Evolutionary conservation across 768 basidiomycete species (phyloP), one percentile per base, ranked within the genome.

Genomic region (Lentinula lateritia): DNA sequence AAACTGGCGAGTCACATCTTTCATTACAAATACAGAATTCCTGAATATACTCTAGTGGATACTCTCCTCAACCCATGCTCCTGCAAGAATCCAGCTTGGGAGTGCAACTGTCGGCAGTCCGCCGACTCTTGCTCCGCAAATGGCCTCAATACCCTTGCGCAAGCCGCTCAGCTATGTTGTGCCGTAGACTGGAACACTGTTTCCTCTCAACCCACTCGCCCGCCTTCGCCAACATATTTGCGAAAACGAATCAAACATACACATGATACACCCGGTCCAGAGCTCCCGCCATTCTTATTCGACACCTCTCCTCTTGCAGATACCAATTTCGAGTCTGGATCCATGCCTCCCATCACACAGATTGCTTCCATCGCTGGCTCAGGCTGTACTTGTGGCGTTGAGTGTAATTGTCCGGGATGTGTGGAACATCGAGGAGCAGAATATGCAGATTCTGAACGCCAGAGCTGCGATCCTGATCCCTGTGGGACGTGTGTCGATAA

Each of bases 361-460:
- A 78, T 87, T 48, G 74, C 76, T 20, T 85, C 86, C 5, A 70
- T 87, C 12, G 86, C 87, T 1, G 86, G 83, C 13, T 80, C 88
- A 2, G 88, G 86, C 2, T 92, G 90, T 68, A 88, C 85, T 7
- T 91, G 90, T 67, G 89, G 89, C 35, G 70, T 83, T 46, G 73
- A 75, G 43, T 92, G 90, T 67, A 79, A 79, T 13, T 92, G 90
- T 71, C 89, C 89, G 0, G 89, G 89, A 38, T 92, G 90, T 68
- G 70, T 82, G 9, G 79, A 88, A 65, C 90, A 92, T 67, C 85
- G 88, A n/a, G 83, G 84, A 1, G 61, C 71, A 16, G 76, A 78
- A 16, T 70, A 84, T 62, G 80, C 74, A 18, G 77, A 77, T 50
- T 66, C 75, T 16, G 78, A 83, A 50, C 81, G 80, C 58, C 72